Evolutionary conservation across 208 protist genomes (phyloP).

Genomic region (Wallacemonas rigidus): DNA sequence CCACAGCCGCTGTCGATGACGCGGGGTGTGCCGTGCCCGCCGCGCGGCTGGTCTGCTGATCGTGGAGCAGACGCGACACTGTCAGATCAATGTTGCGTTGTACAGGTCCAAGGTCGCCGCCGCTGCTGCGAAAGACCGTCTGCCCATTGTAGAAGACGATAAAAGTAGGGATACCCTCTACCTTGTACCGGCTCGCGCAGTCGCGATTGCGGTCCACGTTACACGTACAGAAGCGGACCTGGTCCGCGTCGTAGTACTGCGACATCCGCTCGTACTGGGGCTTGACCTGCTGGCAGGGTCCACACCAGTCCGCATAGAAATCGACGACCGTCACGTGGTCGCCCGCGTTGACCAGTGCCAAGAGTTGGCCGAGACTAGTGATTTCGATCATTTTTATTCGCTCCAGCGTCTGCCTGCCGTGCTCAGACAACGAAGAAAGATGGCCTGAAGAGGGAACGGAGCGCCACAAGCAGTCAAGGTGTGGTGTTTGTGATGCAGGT

Average conservation of each 20-base stretch:
- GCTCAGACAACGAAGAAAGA: not conserved
- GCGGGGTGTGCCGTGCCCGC: slow-evolving; percentile 7
- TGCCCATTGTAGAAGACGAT: slow-evolving; percentile 67
- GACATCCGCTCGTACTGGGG: slow-evolving; percentile 67
- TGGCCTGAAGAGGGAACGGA: no score
- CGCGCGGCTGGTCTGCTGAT: not conserved
- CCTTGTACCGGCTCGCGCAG: slow-evolving; percentile 50
- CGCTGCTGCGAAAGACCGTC: slow-evolving; percentile 39
- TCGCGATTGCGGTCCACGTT: slow-evolving; percentile 82
- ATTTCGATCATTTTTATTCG: slow-evolving; percentile 66
- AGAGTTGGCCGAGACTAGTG: slow-evolving; percentile 61
- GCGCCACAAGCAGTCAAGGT: no score
- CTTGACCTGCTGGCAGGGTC: slow-evolving; percentile 78
- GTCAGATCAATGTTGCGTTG: slow-evolving; percentile 58
- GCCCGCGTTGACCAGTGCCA: slow-evolving; percentile 40
- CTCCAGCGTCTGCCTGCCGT: not conserved
- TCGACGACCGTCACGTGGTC: slow-evolving; percentile 72
- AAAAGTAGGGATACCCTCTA: slow-evolving; percentile 80
- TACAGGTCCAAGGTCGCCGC: slow-evolving; percentile 56
- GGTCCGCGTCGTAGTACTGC: slow-evolving; percentile 41
- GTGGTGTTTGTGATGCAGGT: no score
- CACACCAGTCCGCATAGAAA: slow-evolving; percentile 91
- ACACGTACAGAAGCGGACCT: slow-evolving; percentile 75
- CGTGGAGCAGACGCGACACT: slow-evolving; percentile 19
- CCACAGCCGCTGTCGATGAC: slow-evolving; percentile 3